Evolutionary conservation across 169 alveolate genomes (phyloP).

Genomic region (Cyclospora cayetanensis): DNA sequence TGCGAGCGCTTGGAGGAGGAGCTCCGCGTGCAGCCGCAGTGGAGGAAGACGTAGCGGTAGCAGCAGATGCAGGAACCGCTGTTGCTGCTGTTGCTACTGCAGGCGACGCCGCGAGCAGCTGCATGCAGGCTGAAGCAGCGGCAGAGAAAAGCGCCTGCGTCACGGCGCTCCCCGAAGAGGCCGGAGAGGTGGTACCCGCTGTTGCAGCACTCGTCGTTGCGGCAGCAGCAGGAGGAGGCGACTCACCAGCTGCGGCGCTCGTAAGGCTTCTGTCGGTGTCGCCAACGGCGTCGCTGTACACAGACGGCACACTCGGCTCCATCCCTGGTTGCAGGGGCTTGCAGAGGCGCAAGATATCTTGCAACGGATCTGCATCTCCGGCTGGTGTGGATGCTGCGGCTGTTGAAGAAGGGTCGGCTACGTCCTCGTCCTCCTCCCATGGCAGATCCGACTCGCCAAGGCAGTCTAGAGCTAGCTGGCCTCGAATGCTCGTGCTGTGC

Average conservation of each 20-base stretch:
- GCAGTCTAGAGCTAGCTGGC: background rate
- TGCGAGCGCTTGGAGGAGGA: background rate
- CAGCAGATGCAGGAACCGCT: background rate
- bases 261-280: background rate
- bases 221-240: conserved; percentile 24
- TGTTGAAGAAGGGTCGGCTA: background rate
- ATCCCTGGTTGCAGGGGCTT: background rate
- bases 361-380: background rate
- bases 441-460: background rate
- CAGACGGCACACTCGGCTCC: background rate
- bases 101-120: conserved; percentile 32
- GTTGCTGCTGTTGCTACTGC: conserved; percentile 27
- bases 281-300: background rate
- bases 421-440: background rate
- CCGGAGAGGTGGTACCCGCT: background rate
- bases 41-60: background rate
- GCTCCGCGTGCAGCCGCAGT: background rate
- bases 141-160: background rate
- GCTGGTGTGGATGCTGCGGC: conserved; percentile 20
- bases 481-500: background rate
- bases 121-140: conserved; percentile 17
- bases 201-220: background rate
- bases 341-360: background rate
- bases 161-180: background rate
- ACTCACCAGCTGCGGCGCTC: background rate